Conservation (phyloP, 1,139 yeast genomes). For the Pneumocystis jirovecii region DNA sequence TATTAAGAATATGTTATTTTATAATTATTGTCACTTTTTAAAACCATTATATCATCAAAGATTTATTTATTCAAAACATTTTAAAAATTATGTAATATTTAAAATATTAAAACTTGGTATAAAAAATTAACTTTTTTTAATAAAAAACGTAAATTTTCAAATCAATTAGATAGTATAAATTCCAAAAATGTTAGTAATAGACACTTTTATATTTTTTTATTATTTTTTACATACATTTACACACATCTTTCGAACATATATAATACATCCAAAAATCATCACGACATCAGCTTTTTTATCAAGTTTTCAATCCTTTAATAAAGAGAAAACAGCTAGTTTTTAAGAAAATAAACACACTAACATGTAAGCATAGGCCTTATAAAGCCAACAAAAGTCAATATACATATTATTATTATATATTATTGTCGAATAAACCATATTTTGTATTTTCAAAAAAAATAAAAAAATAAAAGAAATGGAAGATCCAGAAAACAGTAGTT, state of each 20-base stretch:
- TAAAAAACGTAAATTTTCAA: background rate
- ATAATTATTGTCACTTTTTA: too few species aligned
- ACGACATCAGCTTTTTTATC: background rate
- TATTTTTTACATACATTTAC: background rate
- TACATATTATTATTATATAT: background rate
- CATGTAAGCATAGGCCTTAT: background rate
- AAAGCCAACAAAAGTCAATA: background rate
- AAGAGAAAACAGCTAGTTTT: background rate
- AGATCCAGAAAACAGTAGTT: slow-evolving; percentile 32
- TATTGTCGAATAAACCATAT: background rate
- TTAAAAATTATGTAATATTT: too few species aligned
- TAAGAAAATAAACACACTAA: background rate
- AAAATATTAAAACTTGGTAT: too few species aligned
- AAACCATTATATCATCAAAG: too few species aligned
- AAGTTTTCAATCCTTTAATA: background rate
- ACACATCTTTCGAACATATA: too few species aligned
- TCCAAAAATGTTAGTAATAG: background rate
- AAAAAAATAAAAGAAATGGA: slow-evolving; percentile 14
- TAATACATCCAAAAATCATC: background rate
- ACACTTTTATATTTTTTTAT: background rate
- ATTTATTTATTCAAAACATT: too few species aligned
- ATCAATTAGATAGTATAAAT: too few species aligned
- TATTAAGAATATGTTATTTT: too few species aligned
- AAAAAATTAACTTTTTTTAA: too few species aligned
- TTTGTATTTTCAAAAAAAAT: background rate